Base-by-base conservation (phyloP, 108 stramenopile genomes). In the Skeletonema grethae region DNA sequence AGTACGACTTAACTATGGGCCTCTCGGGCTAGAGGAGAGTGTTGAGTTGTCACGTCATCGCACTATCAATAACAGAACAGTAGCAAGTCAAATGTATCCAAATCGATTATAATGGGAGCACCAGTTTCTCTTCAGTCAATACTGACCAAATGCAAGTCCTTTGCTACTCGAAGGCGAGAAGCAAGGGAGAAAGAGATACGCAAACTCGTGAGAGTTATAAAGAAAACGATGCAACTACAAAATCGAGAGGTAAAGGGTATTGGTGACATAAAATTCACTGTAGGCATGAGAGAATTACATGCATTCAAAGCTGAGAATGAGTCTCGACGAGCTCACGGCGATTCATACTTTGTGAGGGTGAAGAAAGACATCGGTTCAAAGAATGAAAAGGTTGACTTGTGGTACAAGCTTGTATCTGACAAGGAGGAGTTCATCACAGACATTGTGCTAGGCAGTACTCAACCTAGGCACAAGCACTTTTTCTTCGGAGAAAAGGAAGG, bases 331-430 rank as follows among this genome's bases (percentile, higher is more conserved):
- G 68, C 43, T 24, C 53, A 20, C 11, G 73, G 79, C 13, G 79
- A 79, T 38, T 30, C 34, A 3, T 69, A 73, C 68, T 80, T 58
- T 36, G 62, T 69, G 18, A 67, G 79, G 67, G 63, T 73, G 8
- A 80, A 73, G 56, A 73, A 80, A 31, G 72, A 73, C 34, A 50
- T 73, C 20, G 68, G 72, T 16, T 79, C 78, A 2, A 80, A 72
- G 38, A 72, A 70, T 20, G 61, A 60, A 31, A 2, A 69, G 31
- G 68, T 80, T 1, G 68, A 65, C 22, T 12, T 80, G 48, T 80
- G 79, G 72, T 58, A 53, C 32, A 80, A 65, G 72, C 30, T 65
- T 0, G 46, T 65, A 13, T 46, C 68, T 10, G 43, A 65, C 7
- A 72, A 62, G 22, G 41, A 67, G 11, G 79, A 74, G 18, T 73